Percentiles rank a stretch among this genome's conserved stretches.
Conservation (phyloP, 306 rosid genomes). For the Cucurbita maxima region DNA sequence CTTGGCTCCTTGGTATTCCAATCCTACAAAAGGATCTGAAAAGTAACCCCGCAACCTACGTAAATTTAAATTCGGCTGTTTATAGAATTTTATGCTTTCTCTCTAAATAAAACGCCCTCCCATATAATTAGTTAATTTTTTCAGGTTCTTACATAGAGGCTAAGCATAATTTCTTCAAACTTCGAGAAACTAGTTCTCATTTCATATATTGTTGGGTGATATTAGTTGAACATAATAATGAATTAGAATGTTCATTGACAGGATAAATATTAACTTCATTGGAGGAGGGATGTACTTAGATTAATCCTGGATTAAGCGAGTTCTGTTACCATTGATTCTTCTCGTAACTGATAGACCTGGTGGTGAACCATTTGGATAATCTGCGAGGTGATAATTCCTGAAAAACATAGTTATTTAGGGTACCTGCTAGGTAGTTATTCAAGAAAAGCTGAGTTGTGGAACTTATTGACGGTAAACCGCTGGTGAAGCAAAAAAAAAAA, state of each 20-base stretch:
- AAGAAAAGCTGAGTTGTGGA: neutral
- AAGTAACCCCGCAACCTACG: neutral
- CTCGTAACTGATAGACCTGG: neutral
- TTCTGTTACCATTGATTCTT: neutral
- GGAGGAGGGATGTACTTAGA: neutral
- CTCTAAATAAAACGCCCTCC: neutral
- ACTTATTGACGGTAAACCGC: neutral
- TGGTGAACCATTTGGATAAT: neutral
- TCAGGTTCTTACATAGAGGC: neutral
- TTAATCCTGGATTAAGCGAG: neutral
- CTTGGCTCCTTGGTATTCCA: neutral
- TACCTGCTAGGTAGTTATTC: neutral
- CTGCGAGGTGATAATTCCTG: neutral
- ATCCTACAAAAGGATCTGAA: neutral
- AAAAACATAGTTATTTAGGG: neutral
- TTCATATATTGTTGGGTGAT: neutral
- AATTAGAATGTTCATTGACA: neutral
- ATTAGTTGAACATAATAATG: neutral
- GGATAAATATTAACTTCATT: neutral
- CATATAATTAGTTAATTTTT: neutral
- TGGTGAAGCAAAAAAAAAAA: neutral
- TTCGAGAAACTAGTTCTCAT: neutral
- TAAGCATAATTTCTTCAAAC: neutral
- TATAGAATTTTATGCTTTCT: neutral
- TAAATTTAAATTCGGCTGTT: neutral